Evolutionary conservation across 73 alveolate genomes (phyloP).

Genomic region (Tetrahymena malaccensis): DNA sequence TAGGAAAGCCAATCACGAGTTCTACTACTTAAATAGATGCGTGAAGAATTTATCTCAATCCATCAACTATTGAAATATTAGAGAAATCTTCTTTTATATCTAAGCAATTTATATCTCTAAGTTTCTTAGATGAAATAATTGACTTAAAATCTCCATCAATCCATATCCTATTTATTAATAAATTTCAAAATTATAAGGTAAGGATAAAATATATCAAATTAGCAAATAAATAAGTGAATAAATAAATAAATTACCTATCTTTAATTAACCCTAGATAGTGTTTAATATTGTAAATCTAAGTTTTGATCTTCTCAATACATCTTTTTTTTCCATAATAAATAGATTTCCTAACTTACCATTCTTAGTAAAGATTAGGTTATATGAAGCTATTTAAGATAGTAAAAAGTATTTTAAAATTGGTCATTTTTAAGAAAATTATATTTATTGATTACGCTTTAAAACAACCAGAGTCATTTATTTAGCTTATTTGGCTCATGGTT

Average conservation of each 20-base stretch:
- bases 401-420: not conserved
- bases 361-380: not conserved
- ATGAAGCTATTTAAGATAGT: not conserved
- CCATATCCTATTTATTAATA: not conserved
- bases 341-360: not conserved
- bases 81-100: not conserved
- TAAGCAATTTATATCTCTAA: not conserved
- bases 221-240: too few species aligned
- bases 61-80: not conserved
- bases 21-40: not conserved
- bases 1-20: not conserved
- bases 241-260: not conserved
- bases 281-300: not conserved
- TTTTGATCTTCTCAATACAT: not conserved
- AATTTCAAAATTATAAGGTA: not conserved
- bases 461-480: not conserved
- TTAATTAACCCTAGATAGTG: not conserved
- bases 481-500: not conserved
- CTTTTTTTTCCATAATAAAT: not conserved
- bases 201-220: too few species aligned
- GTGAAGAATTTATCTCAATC: not conserved
- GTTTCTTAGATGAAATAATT: not conserved
- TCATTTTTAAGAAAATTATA: not conserved
- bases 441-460: not conserved
- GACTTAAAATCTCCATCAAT: not conserved